Conservation (phyloP, 208 protist genomes). For the Leishmania major region DNA sequence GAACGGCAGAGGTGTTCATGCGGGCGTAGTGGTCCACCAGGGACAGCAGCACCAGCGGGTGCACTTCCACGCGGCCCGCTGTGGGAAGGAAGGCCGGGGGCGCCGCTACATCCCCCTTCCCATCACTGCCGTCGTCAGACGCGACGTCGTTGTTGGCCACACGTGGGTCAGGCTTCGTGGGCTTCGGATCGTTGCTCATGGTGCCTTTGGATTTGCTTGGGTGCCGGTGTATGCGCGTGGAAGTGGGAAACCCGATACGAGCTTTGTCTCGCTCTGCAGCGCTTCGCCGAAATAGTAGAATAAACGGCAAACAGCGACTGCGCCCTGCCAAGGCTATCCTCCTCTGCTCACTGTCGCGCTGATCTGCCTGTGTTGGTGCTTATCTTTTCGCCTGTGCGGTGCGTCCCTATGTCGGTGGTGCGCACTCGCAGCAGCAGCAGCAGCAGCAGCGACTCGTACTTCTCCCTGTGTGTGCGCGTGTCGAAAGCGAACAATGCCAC, state of each 20-base stretch:
- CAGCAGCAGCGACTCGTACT: not conserved
- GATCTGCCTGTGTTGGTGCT: not conserved
- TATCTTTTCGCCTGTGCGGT: not conserved
- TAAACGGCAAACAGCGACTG: no score
- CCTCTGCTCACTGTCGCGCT: not conserved
- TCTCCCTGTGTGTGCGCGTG: not conserved
- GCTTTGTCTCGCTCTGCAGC: not conserved
- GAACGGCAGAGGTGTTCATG: constrained; percentile 90
- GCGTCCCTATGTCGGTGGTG: constrained; percentile 6
- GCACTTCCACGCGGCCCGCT: constrained; percentile 94
- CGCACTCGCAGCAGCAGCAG: constrained; percentile 1
- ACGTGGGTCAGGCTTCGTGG: constrained; percentile 7
- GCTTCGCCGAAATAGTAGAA: not conserved
- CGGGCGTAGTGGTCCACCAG: constrained; percentile 99
- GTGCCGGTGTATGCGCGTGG: not conserved
- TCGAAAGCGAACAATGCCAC: not conserved
- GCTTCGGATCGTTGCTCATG: constrained; percentile 20
- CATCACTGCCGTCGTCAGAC: constrained; percentile 30
- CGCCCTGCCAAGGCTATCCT: not conserved
- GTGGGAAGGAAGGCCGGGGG: constrained; percentile 45
- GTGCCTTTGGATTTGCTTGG: not conserved
- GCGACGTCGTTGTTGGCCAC: constrained; percentile 21
- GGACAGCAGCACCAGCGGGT: constrained; percentile 98
- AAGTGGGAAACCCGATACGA: not conserved
- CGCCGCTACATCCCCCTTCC: constrained; percentile 20